Evolutionary conservation across 2,329 filamentous ascomycete species (phyloP), one percentile per base, ranked within the genome.

Genomic region (Blastomyces gilchristii): DNA sequence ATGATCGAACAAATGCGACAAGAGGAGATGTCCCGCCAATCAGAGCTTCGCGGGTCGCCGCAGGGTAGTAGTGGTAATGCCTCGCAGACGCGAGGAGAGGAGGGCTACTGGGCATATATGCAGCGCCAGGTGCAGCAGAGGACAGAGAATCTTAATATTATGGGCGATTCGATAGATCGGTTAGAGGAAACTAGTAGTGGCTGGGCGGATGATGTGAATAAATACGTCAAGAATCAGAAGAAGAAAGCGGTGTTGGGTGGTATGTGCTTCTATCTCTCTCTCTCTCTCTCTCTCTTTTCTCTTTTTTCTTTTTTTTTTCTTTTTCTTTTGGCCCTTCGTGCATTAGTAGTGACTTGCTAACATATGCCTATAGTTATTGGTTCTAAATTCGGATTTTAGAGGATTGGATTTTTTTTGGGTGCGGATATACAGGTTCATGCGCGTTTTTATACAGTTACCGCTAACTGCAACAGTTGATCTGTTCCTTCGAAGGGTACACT

Each of bases 221-320:
- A 96, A 74, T 97, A 85, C 74, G 87, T 96, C 4, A 83, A 82
- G 63, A 87, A 87, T 77, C 93, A 97, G 79, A 97, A 97, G 83
- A 85, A 86, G 73, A 92, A 90, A 66, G 80, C 94, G 67, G 80
- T 96, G 16, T 77, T 95, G 68, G 90, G 91, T 0, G 80, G 83
- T 65, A 76, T 71, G 76, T 73, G 16, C 37, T 18, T 58, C 5
- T 12, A 2, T 0, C 3, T 8, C 1, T 14, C 11, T 18, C n/a
- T 39, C 45, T 22, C 45, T 22, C 58, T 18, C 4, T 0, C 3
- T 8, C 1, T 14, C 11, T 18, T 39, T 54, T 22, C 34, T 9
- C 58, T 18, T 11, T 18, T 2, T 12, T 3, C 1, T 37, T 37
- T 8, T n/a, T 37, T 9, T 49, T 11, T 11, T 18, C 0, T 2